Evolutionary conservation across 208 protist species (phyloP), one percentile per base, ranked within the genome.

Genomic region (Leishmania aethiopica): DNA sequence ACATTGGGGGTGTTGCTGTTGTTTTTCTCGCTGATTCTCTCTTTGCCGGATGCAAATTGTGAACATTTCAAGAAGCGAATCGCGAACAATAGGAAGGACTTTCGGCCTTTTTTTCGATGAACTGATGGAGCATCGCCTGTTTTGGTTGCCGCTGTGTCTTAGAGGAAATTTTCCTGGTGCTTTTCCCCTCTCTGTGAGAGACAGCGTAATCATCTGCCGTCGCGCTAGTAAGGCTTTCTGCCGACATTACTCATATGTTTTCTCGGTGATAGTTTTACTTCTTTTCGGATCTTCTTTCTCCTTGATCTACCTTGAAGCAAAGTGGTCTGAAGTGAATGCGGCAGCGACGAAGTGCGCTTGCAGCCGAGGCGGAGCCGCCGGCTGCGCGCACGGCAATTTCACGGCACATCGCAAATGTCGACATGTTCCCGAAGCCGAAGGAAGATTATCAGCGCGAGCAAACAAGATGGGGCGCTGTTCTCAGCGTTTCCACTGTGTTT

Each of bases 401-500:
- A 57, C 77, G 72, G n/a, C 86, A 70, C 25, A 69, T 96, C 22
- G 86, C 86, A 8, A 76, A 86, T 10, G 87, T 89, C 0, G 91
- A 94, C 74, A 60, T 96, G 25, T 94, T 94, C 75, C 78, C 87
- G 28, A 96, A 94, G 42, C 90, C 90, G 40, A 89, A 85, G 59
- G 91, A 96, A 59, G 93, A 96, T 74, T 94, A 88, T 66, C 71
- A 82, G 55, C 88, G 91, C 28, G 75, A 82, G 49, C 92, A 96
- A 70, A 97, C 91, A 0, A 64, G 66, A 62, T 40, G 72, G 4
- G 94, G 94, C 17, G 87, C 85, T 22, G 6, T 90, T 32, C 78
- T 95, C 6, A 96, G 92, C 77, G 69, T 89, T 8, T 51, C 85
- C 8, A 92, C 91, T 0, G 79, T 92, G 37, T 42, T 73, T 42